phyloP scores from a whole-genome alignment of 2,329 filamentous ascomycete species.

The Dryadomyces sulphureus region DNA sequence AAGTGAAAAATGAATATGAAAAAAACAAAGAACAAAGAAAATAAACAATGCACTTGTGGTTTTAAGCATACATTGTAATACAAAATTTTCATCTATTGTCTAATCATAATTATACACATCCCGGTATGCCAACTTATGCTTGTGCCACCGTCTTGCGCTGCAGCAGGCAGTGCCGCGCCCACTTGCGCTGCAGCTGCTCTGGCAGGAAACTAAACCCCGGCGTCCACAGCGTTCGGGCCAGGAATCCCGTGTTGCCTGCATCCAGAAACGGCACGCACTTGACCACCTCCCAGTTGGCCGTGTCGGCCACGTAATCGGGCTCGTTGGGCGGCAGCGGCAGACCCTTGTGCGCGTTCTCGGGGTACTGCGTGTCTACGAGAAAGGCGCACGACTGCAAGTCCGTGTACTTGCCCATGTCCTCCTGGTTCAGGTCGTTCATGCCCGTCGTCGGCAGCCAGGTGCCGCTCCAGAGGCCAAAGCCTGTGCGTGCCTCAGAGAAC shows the following conservation, averaged over 20 bases:
- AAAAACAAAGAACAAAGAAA: neutral
- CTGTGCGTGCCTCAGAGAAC: conserved; percentile 59
- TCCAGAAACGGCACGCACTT: conserved; percentile 73
- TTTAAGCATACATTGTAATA: too few species aligned
- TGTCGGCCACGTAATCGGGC: conserved; percentile 64
- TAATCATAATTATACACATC: neutral
- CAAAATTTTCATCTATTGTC: neutral
- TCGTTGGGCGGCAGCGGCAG: conserved; percentile 47
- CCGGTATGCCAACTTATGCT: neutral
- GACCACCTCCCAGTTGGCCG: conserved; percentile 61
- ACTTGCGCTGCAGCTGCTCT: conserved; percentile 53
- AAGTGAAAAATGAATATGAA: neutral
- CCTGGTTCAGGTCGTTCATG: conserved; percentile 84
- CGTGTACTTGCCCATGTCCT: conserved; percentile 77
- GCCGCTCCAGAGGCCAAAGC: conserved; percentile 64
- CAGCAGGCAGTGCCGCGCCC: conserved; percentile 81
- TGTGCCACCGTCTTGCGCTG: conserved; percentile 12
- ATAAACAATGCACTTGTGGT: neutral
- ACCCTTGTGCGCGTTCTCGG: conserved; percentile 26
- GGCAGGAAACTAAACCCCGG: conserved; percentile 60
- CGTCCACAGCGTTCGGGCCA: conserved; percentile 71
- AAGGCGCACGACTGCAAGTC: conserved; percentile 65
- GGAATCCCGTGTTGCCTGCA: conserved; percentile 51
- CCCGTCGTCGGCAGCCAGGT: conserved; percentile 69
- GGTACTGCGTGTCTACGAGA: conserved; percentile 75